A percentile compares a stretch with the other conserved stretches of the same genome.
Evolutionary conservation across 2,329 filamentous ascomycete genomes (phyloP).

Genomic region (Pseudophaeomoniella oleicola): DNA sequence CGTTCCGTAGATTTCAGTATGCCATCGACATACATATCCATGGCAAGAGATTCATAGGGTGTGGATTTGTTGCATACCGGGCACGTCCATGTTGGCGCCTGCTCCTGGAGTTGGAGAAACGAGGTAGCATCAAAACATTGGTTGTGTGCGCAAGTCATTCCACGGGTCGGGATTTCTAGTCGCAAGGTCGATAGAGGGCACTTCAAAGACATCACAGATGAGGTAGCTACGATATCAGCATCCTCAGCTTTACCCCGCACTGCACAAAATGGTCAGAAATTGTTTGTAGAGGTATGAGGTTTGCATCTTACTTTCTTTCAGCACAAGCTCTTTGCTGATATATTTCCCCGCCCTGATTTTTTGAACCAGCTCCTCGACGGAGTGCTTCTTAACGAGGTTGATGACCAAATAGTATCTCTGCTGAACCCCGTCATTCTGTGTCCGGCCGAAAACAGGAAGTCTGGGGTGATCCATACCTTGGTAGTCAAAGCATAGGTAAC

Average conservation of each 20-base stretch:
- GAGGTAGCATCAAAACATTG: slow-evolving; percentile 91
- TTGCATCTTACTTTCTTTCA: slow-evolving; percentile 78
- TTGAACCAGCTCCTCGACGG: slow-evolving; percentile 56
- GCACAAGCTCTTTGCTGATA: slow-evolving; percentile 66
- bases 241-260: slow-evolving; percentile 72
- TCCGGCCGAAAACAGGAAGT: slow-evolving; percentile 5
- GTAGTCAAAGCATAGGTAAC: slow-evolving; percentile 86
- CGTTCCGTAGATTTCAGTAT: slow-evolving; percentile 62
- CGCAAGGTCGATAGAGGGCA: slow-evolving; percentile 81
- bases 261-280: slow-evolving; percentile 24
- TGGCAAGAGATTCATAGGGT: slow-evolving; percentile 65
- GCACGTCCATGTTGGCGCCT: slow-evolving; percentile 93
- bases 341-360: slow-evolving; percentile 51
- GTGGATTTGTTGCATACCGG: slow-evolving; percentile 80
- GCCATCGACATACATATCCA: slow-evolving; percentile 82
- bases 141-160: slow-evolving; percentile 67
- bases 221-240: slow-evolving; percentile 77
- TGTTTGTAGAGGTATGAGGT: slow-evolving; percentile 9
- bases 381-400: slow-evolving; percentile 59
- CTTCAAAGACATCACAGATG: slow-evolving; percentile 77
- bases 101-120: slow-evolving; percentile 86
- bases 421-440: no score
- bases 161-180: slow-evolving; percentile 66
- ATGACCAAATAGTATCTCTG: slow-evolving; percentile 61
- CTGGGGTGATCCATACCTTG: slow-evolving; percentile 49